Evolutionary conservation across 352 stramenopile genomes (phyloP).

Genomic region (Phytophthora pseudosyringae): DNA sequence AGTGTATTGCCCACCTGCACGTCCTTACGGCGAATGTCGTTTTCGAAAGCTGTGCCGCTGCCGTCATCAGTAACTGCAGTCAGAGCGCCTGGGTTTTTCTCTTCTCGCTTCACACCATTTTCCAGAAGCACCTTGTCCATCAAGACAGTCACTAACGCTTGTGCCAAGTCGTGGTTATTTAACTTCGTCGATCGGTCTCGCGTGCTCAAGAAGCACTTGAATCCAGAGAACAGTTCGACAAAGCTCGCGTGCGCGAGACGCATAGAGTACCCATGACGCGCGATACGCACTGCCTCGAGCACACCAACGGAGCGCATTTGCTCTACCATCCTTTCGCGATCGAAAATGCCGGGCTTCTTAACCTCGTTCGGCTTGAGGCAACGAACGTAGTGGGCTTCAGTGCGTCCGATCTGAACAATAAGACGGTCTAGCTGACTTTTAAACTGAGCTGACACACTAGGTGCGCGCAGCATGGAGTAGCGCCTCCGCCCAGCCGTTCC

Average conservation of each 20-base stretch:
- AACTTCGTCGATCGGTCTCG: constrained; percentile 28
- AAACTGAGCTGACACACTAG: constrained; percentile 93
- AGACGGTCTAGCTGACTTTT: constrained; percentile 94
- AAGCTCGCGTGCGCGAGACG: constrained; percentile 95
- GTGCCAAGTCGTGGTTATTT: constrained; percentile 40
- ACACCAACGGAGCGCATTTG: constrained; percentile 98
- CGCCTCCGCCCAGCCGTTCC: constrained; percentile 31
- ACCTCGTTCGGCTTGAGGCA: constrained; percentile 99
- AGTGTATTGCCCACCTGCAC: constrained; percentile 69
- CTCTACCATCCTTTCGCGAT: constrained; percentile 93
- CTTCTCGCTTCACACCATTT: constrained; percentile 27
- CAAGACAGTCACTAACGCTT: constrained; percentile 40
- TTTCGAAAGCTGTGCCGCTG: constrained; percentile 29
- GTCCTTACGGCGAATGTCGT: constrained; percentile 38
- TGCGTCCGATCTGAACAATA: constrained; percentile 94
- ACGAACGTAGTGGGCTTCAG: constrained; percentile 97
- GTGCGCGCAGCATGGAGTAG: constrained; percentile 63
- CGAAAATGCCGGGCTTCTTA: constrained; percentile 67
- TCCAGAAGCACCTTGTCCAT: constrained; percentile 46
- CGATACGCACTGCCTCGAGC: constrained; percentile 95
- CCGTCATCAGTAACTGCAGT: constrained; percentile 21
- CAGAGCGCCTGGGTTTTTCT: constrained; percentile 20
- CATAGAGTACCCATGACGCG: constrained; percentile 95
- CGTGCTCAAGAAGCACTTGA: constrained; percentile 44
- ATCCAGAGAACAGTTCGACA: constrained; percentile 74